Evolutionary conservation across 208 protist genomes (phyloP).

Genomic region (Acanthamoeba quina): DNA sequence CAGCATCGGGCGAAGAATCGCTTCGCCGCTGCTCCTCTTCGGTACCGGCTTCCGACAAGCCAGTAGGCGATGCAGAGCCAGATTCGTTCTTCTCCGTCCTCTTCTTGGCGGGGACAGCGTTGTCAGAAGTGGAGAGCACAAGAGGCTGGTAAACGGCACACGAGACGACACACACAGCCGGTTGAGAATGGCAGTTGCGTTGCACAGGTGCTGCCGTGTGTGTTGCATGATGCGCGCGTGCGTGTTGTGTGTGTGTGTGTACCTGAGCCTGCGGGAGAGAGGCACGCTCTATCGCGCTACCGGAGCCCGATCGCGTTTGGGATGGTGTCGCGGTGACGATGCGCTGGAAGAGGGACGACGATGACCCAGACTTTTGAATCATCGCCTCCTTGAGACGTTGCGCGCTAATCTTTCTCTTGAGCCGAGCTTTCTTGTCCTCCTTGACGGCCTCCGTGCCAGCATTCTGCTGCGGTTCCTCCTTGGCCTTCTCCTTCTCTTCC

Average conservation of each 20-base stretch:
- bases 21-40: slow-evolving; percentile 1
- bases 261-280: neutral
- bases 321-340: neutral
- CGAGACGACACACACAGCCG: too few species aligned
- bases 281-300: neutral
- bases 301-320: neutral
- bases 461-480: neutral
- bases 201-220: too few species aligned
- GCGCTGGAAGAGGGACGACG: slow-evolving; percentile 18
- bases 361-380: neutral
- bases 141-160: too few species aligned
- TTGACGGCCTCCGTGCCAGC: too few species aligned
- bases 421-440: neutral
- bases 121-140: too few species aligned
- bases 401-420: neutral
- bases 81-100: too few species aligned
- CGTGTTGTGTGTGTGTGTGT: neutral
- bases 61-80: too few species aligned
- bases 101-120: too few species aligned
- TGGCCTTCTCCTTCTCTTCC: neutral
- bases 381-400: neutral
- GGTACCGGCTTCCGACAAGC: too few species aligned
- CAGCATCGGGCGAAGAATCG: slow-evolving; percentile 1
- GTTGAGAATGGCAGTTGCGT: too few species aligned
- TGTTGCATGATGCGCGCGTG: too few species aligned